A percentile compares a stretch with the other conserved stretches of the same genome.
phyloP scores from a whole-genome alignment of 2,329 filamentous ascomycete species.

The Pseudovirgaria hyperparasitica region DNA sequence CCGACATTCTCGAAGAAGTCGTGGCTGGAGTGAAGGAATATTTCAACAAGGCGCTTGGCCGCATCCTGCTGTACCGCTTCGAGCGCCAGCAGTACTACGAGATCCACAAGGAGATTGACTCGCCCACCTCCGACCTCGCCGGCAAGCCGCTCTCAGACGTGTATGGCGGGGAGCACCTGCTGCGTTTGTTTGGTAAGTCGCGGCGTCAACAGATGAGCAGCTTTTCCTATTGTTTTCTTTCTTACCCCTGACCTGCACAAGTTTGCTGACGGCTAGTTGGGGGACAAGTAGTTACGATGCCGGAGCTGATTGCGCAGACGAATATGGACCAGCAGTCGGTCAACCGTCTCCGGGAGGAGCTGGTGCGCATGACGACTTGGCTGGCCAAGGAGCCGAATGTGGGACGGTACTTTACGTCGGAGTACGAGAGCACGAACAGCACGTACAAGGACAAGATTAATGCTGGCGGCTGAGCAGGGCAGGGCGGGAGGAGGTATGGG shows the following conservation, averaged over 20 bases:
- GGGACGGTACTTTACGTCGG: constrained; percentile 61
- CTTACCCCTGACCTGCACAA: constrained; percentile 1
- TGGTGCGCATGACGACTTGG: constrained; percentile 78
- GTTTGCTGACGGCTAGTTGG: constrained; percentile 5
- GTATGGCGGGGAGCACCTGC: constrained; percentile 86
- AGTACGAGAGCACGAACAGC: constrained; percentile 60
- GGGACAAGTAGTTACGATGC: constrained; percentile 58
- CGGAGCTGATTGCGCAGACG: constrained; percentile 89
- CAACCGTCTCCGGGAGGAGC: constrained; percentile 74
- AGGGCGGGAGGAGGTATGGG: background rate
- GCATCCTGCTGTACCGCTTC: constrained; percentile 86
- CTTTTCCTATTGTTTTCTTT: constrained; percentile 5
- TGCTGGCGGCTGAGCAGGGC: constrained; percentile 14
- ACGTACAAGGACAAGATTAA: constrained; percentile 60
- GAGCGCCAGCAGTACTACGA: constrained; percentile 82
- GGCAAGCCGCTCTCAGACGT: constrained; percentile 66
- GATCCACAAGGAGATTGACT: constrained; percentile 57
- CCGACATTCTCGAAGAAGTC: constrained; percentile 83
- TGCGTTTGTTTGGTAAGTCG: constrained; percentile 69
- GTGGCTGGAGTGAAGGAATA: constrained; percentile 80
- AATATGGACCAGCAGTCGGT: constrained; percentile 95
- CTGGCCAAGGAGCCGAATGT: constrained; percentile 55
- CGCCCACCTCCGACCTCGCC: constrained; percentile 46
- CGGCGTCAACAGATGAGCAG: background rate
- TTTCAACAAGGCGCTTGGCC: constrained; percentile 80